phyloP scores from a whole-genome alignment of 805 yeast genomes.

The Blastobotrys muscicola region DNA sequence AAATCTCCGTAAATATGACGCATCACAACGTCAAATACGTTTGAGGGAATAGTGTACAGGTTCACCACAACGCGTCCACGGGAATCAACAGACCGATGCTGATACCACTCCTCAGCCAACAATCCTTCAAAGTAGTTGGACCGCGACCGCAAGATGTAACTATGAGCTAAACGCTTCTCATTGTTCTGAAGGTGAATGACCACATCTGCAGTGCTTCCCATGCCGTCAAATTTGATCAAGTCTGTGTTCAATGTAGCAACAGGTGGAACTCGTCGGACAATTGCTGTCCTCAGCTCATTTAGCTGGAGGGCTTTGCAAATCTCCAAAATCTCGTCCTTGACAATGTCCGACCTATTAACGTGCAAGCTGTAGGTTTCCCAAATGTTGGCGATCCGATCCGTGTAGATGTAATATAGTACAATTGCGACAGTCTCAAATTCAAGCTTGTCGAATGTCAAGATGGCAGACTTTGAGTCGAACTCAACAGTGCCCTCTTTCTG shows the following conservation, averaged over 20 bases:
- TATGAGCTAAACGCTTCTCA: constrained; percentile 31
- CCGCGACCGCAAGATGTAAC: constrained; percentile 41
- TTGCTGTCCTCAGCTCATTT: constrained; percentile 12
- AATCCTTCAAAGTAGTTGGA: constrained; percentile 55
- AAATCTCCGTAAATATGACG: constrained; percentile 49
- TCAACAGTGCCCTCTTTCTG: too few relatives aligned
- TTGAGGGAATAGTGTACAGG: constrained; percentile 34
- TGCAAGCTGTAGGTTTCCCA: constrained; percentile 20
- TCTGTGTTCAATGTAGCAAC: constrained; percentile 5
- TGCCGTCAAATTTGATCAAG: constrained; percentile 3
- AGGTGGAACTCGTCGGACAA: constrained; percentile 7
- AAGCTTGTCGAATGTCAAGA: constrained; percentile 15
- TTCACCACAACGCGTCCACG: constrained; percentile 18
- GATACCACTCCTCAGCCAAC: constrained; percentile 47
- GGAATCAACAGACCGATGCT: constrained; percentile 4
- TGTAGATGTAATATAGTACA: constrained; percentile 22
- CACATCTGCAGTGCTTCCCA: constrained; percentile 30
- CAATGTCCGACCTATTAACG: constrained; percentile 8
- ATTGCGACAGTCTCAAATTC: constrained; percentile 16
- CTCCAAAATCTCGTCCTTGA: constrained; percentile 19
- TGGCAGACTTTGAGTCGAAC: background rate
- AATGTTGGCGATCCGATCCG: constrained; percentile 18
- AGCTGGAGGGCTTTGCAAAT: constrained; percentile 15
- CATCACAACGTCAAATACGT: constrained; percentile 42
- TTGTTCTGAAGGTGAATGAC: constrained; percentile 40